Evolutionary conservation across 371 early-diverging fungal species (phyloP).

Genomic region (Mortierella sp.): DNA sequence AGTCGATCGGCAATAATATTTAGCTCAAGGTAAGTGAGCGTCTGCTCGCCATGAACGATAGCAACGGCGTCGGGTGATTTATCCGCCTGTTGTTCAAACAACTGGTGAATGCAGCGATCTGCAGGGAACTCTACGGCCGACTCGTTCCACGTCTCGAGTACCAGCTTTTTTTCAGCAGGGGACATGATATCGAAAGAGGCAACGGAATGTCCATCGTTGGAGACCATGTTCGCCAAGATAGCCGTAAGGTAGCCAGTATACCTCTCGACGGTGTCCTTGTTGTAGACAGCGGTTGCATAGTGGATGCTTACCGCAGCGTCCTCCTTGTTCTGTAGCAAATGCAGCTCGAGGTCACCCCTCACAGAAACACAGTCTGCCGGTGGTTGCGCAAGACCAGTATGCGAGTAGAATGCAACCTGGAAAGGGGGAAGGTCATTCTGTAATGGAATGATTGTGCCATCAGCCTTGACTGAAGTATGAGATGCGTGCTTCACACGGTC

Average conservation of each 20-base stretch:
- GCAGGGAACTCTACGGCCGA: slow-evolving; percentile 1
- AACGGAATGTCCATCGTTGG: not conserved
- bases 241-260: not conserved
- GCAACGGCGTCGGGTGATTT: too few relatives aligned
- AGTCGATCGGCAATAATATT: too few relatives aligned
- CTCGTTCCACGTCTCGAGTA: slow-evolving; percentile 7
- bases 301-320: not conserved
- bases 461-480: not conserved
- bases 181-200: not conserved
- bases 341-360: not conserved
- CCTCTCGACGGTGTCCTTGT: not conserved
- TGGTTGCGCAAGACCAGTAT: not conserved
- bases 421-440: not conserved
- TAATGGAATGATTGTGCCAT: too few relatives aligned
- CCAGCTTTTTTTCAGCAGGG: not conserved
- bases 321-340: not conserved
- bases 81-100: too few relatives aligned
- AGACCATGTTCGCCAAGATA: not conserved
- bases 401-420: slow-evolving; percentile 1
- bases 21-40: too few relatives aligned
- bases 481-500: not conserved
- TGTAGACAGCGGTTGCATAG: not conserved
- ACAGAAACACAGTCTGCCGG: not conserved
- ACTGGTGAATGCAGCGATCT: too few relatives aligned
- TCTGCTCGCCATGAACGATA: too few relatives aligned